These are phyloP conservation scores for Fusarium stilboides DNA, from an alignment of 2,329 filamentous ascomycete species.

Conservation along the genomic window DNA sequence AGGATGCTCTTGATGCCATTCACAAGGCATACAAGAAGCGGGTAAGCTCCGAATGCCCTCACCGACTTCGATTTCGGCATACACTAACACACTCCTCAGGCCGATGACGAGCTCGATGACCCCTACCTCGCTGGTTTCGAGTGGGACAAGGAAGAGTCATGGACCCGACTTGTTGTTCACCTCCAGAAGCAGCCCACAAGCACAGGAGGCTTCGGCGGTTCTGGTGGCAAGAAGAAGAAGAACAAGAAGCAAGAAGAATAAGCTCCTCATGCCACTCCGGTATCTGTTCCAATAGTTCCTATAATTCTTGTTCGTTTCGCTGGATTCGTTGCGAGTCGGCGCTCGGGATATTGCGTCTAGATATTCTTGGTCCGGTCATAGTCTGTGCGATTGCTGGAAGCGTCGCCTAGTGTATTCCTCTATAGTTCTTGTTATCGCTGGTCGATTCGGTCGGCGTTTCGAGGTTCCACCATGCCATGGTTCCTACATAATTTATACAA, in stretches of 20 bases:
- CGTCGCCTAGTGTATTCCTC: slow-evolving; percentile 51
- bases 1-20: slow-evolving; percentile 95
- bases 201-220: slow-evolving; percentile 60
- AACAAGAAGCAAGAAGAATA: slow-evolving; percentile 73
- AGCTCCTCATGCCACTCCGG: slow-evolving; percentile 44
- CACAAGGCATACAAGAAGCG: slow-evolving; percentile 98
- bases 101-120: slow-evolving; percentile 90
- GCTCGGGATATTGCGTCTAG: slow-evolving; percentile 62
- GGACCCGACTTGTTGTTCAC: slow-evolving; percentile 89
- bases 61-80: neutral
- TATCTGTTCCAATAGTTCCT: slow-evolving; percentile 61
- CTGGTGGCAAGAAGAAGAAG: slow-evolving; percentile 78
- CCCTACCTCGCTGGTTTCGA: slow-evolving; percentile 95
- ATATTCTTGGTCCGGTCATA: slow-evolving; percentile 56
- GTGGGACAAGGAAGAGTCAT: slow-evolving; percentile 95
- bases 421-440: slow-evolving; percentile 43
- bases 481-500: slow-evolving; percentile 46
- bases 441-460: slow-evolving; percentile 36
- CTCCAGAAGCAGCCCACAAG: slow-evolving; percentile 78
- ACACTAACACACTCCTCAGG: slow-evolving; percentile 63
- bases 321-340: slow-evolving; percentile 59
- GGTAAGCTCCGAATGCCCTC: slow-evolving; percentile 66
- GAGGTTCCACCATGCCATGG: slow-evolving; percentile 35
- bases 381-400: slow-evolving; percentile 48
- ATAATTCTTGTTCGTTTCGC: slow-evolving; percentile 58